Evolutionary conservation across 2,329 filamentous ascomycete species (phyloP), one percentile per base, ranked within the genome.

Genomic region (Talaromyces sp.): DNA sequence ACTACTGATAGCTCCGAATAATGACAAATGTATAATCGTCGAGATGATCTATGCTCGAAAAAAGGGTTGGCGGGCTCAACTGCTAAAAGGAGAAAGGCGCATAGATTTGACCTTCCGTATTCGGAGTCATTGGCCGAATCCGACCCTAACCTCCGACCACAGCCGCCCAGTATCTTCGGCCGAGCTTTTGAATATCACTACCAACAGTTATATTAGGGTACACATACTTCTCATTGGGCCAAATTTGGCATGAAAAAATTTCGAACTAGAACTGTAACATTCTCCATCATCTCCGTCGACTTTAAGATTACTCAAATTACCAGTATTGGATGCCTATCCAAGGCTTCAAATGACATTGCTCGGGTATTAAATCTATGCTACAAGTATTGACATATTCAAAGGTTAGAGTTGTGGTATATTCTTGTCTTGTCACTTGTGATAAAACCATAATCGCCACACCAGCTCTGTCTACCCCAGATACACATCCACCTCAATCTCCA

Each of bases 281-380:
- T 23, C 23, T 23, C 23, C 23, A 36, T 36, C 2, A 3, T 36
- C 33, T 36, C 33, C 33, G 23, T 23, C 23, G 23, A 23, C 1
- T 23, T 23, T 23, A 23, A 23, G 23, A 23, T 23, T 23, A 23
- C 23, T 23, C 23, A 23, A 2, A 23, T 23, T 23, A 23, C 66
- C 82, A 77, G 71, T 85, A 88, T 64, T 85, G 85, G 51, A 88
- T 80, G n/a, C 8, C 4, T n/a, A 55, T n/a, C 2, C n/a, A 16
- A 23, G 1, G n/a, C 16, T 34, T 30, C 31, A 30, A 14, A 27
- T 34, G 14, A 5, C 23, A 23, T 23, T 23, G 18, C 16, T 18
- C 52, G n/a, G 36, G 12, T n/a, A 40, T 40, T 16, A n/a, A 40
- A 5, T 5, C 5, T 40, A 40, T 40, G 36, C 36, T 40, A n/a